phyloP scores from a whole-genome alignment of 306 rosid species.

The Spatholobus suberectus region DNA sequence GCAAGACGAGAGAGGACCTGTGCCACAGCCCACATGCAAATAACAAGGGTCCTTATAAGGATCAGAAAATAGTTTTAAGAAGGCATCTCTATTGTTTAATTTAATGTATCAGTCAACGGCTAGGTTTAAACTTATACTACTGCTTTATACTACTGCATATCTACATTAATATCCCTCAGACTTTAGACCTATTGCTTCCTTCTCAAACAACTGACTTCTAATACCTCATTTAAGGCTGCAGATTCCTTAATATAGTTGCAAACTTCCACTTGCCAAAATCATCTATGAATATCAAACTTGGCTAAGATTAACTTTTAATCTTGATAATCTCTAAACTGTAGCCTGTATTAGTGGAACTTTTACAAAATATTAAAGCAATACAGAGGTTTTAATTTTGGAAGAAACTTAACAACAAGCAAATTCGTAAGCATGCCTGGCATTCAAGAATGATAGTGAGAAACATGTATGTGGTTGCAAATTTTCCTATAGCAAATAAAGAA shows the following conservation, averaged over 20 bases:
- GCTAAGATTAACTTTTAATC: neutral
- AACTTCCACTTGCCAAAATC: conserved; percentile 1
- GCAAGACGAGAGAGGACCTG: conserved; percentile 90
- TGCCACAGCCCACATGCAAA: conserved; percentile 37
- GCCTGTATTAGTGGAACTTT: neutral
- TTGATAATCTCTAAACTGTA: neutral
- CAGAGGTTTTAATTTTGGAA: neutral
- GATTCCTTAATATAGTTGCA: conserved; percentile 18
- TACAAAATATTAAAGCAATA: neutral
- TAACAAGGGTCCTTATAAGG: conserved; percentile 5
- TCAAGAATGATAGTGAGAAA: neutral
- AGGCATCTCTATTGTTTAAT: conserved; percentile 13
- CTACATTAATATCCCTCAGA: neutral
- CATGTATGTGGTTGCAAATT: neutral
- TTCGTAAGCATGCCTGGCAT: neutral
- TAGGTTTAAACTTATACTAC: neutral
- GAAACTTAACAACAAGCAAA: neutral
- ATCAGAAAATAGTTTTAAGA: conserved; percentile 12
- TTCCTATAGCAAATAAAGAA: neutral
- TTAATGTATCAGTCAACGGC: neutral
- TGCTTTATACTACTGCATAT: too few relatives aligned
- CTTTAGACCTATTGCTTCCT: neutral
- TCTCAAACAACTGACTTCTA: neutral
- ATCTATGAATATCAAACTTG: neutral
- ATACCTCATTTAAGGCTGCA: conserved; percentile 2